phyloP scores from a whole-genome alignment of 2,329 filamentous ascomycete genomes.

The Epichloe typhina region DNA sequence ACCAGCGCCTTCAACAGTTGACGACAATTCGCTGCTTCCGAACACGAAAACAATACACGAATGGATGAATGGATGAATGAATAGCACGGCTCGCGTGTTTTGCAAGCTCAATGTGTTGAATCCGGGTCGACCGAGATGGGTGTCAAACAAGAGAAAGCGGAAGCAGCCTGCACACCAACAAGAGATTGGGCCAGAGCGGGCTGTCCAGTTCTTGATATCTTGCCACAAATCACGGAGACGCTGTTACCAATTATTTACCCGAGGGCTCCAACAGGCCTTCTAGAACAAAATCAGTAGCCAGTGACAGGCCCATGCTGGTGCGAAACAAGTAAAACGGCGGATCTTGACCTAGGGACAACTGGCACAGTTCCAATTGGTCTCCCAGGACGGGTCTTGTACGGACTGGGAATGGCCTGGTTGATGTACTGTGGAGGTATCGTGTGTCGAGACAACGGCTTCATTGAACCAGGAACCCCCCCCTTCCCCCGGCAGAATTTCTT shows the following conservation, averaged over 20 bases:
- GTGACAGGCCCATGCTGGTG: conserved; percentile 3
- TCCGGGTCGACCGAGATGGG: background rate
- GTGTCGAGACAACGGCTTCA: too few species aligned
- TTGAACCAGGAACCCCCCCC: too few species aligned
- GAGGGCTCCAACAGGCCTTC: conserved; percentile 3
- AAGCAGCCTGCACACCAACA: background rate
- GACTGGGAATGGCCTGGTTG: too few species aligned
- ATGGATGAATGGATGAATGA: too few species aligned
- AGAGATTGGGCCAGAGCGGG: background rate
- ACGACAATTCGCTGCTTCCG: too few species aligned
- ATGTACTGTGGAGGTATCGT: too few species aligned
- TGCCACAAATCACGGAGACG: conserved; percentile 6
- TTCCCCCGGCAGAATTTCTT: too few species aligned
- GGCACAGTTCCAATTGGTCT: background rate
- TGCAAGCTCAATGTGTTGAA: background rate
- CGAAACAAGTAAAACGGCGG: conserved; percentile 1
- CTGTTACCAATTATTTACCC: background rate
- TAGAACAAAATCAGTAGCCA: conserved; percentile 3
- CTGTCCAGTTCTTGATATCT: background rate
- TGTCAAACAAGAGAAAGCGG: background rate
- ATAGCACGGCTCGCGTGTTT: too few species aligned
- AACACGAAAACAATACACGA: too few species aligned
- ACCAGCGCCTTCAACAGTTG: too few species aligned
- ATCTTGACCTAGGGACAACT: background rate
- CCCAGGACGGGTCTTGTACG: too few species aligned